phyloP scores from a whole-genome alignment of 2,329 filamentous ascomycete genomes.

The Coniochaeta hoffmannii region DNA sequence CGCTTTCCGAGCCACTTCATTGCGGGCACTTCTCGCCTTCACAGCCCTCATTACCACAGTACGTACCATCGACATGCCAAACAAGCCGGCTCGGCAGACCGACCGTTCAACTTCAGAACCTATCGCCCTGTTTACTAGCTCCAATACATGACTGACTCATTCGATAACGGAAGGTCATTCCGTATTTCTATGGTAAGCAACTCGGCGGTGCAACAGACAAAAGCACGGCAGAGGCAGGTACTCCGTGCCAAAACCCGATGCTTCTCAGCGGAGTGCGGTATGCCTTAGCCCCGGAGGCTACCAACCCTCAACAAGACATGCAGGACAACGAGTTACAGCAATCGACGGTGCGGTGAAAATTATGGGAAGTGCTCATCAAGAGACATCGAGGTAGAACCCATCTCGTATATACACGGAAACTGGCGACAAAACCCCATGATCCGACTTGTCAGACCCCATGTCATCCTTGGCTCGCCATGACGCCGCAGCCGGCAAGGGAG shows the following conservation, averaged over 20 bases:
- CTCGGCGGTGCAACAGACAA: too few species aligned
- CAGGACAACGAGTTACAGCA: too few species aligned
- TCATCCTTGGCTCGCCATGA: conserved; percentile 6
- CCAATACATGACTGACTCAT: too few species aligned
- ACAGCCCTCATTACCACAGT: background rate
- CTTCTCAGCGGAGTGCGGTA: too few species aligned
- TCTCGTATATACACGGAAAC: background rate
- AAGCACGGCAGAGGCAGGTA: too few species aligned
- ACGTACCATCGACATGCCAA: background rate
- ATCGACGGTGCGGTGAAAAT: background rate
- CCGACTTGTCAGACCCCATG: conserved; percentile 10
- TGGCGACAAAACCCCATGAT: conserved; percentile 2
- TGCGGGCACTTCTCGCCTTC: background rate
- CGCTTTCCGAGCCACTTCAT: background rate
- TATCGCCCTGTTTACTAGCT: too few species aligned
- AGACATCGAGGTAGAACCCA: conserved; percentile 1
- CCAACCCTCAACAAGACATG: too few species aligned
- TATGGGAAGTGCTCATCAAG: background rate
- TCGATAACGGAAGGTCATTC: too few species aligned
- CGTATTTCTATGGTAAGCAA: too few species aligned
- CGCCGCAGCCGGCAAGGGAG: background rate
- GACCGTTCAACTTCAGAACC: too few species aligned
- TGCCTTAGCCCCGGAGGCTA: too few species aligned
- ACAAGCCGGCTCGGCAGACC: background rate
- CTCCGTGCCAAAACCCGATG: too few species aligned